Evolutionary conservation across 2,329 filamentous ascomycete genomes (phyloP).

Genomic region (Arthrinium phaeospermum): DNA sequence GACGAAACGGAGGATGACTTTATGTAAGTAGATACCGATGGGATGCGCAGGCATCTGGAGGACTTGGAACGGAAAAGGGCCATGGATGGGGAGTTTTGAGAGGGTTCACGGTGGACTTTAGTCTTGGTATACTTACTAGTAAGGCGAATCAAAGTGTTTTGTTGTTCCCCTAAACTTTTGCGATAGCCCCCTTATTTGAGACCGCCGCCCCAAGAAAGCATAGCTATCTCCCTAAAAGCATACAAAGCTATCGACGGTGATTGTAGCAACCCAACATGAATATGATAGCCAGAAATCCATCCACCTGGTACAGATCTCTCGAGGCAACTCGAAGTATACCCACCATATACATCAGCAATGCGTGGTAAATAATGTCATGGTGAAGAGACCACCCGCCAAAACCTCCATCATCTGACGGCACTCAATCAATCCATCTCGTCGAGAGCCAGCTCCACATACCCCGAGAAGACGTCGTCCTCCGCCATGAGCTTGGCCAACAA

Average conservation of each 20-base stretch:
- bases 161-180: neutral
- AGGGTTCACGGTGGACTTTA: neutral
- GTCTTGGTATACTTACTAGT: neutral
- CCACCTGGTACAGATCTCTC: neutral
- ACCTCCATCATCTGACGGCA: neutral
- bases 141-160: neutral
- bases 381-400: neutral
- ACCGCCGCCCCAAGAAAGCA: neutral
- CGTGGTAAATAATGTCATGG: neutral
- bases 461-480: neutral
- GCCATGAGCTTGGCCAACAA: neutral
- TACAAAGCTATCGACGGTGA: neutral
- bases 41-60: neutral
- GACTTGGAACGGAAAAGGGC: neutral
- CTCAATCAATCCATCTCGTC: neutral
- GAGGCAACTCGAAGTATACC: neutral
- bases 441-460: neutral
- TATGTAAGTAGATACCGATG: conserved; percentile 23
- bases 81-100: neutral
- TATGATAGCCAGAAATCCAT: neutral
- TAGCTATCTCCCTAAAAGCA: neutral
- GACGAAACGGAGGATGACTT: conserved; percentile 25
- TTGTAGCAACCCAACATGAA: neutral
- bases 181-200: neutral
- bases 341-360: too few species aligned